Evolutionary conservation across 2,329 filamentous ascomycete species (phyloP).

Genomic region (Penicillium sp.): DNA sequence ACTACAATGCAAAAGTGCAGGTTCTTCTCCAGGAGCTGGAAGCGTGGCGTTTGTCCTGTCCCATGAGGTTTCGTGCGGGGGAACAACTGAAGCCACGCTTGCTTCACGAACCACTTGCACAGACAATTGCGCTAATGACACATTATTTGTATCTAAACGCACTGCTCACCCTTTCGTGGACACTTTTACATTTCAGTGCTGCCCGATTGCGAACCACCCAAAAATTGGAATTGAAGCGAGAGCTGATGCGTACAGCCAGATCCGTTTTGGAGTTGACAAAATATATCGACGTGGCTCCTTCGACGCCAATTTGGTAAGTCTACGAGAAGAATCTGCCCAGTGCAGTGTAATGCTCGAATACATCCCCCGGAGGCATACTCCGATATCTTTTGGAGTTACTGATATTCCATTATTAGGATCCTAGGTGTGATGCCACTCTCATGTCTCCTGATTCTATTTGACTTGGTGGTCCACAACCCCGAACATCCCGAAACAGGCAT

Average conservation of each 20-base stretch:
- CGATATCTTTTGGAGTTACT: not conserved
- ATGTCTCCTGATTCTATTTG: not conserved
- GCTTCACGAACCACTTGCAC: not conserved
- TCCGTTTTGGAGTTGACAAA: not conserved
- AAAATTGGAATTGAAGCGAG: constrained; percentile 3
- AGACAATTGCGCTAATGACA: not conserved
- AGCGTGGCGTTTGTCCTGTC: not conserved
- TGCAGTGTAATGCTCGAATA: accelerated
- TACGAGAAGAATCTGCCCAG: not conserved
- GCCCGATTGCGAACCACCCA: not conserved
- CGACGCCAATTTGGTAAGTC: not conserved
- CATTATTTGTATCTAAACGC: not conserved
- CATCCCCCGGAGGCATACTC: not conserved
- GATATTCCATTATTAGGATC: not conserved
- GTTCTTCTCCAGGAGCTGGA: not conserved
- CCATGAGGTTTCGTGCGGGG: not conserved
- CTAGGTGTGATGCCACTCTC: not conserved
- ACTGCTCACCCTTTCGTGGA: not conserved
- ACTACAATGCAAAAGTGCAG: not conserved
- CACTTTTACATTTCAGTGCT: not conserved
- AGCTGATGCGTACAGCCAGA: constrained; percentile 2
- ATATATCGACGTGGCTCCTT: not conserved
- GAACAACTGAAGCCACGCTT: not conserved
- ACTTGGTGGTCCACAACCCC: not conserved
- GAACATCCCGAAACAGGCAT: not conserved